Percentiles rank a stretch among this genome's conserved stretches.
Evolutionary conservation across 371 early-diverging fungal species (phyloP).

Genomic region (Chytridium lagenaria): DNA sequence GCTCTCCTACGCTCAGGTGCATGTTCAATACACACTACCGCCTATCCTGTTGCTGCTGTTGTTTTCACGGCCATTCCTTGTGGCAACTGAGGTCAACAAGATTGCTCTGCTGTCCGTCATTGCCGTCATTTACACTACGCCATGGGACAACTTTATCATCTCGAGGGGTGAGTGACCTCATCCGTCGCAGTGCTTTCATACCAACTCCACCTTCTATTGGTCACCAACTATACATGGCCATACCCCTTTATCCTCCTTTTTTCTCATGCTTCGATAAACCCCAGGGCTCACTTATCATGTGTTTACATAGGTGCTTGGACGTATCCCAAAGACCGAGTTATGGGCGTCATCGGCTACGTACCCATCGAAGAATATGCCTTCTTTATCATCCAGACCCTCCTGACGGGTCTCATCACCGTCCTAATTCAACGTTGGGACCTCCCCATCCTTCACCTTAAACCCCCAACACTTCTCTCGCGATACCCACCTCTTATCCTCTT

Average conservation of each 20-base stretch:
- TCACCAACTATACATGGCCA: too few species aligned
- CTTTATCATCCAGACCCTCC: slow-evolving; percentile 66
- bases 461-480: slow-evolving; percentile 34
- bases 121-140: slow-evolving; percentile 62
- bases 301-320: slow-evolving; percentile 39
- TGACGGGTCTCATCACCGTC: slow-evolving; percentile 51
- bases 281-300: neutral
- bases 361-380: slow-evolving; percentile 71
- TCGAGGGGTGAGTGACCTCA: slow-evolving; percentile 56
- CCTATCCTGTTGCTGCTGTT: slow-evolving; percentile 48
- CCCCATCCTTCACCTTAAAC: neutral
- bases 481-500: neutral
- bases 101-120: slow-evolving; percentile 52
- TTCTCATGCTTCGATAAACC: too few species aligned
- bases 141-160: slow-evolving; percentile 70
- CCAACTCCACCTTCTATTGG: too few species aligned
- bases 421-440: slow-evolving; percentile 10
- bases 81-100: slow-evolving; percentile 47
- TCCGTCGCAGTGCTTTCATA: too few species aligned
- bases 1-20: slow-evolving; percentile 66
- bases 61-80: slow-evolving; percentile 53
- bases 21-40: slow-evolving; percentile 64
- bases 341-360: slow-evolving; percentile 64
- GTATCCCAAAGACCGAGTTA: slow-evolving; percentile 60
- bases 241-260: neutral